Base-by-base conservation (phyloP, 192 early-diverging fungal genomes). In the Thoreauomyces humboldtii region DNA sequence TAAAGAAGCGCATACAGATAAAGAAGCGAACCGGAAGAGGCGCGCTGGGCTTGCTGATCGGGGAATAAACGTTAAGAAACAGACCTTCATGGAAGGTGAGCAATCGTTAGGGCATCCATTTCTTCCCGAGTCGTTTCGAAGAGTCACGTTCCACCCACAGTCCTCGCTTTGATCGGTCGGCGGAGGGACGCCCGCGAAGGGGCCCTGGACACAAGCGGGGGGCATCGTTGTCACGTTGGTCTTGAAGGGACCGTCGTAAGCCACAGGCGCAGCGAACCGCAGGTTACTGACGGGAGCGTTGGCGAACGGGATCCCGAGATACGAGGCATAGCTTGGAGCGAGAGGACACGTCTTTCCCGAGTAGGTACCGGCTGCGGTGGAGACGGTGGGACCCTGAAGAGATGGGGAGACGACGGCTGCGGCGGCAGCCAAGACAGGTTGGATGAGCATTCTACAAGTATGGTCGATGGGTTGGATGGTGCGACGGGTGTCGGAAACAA, bases 11-110 rank as follows among this genome's bases (percentile, higher is more conserved):
- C n/a, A n/a, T n/a, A n/a, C n/a, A 78, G 31, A 88, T 74, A 50
- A 72, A 88, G 5, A 87, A 75, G 63, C 86, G 70, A 2, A 89
- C 88, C 31, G 88, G 87, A 15, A 82, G 60, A 22, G 70, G 63
- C 6, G 29, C 15, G 54, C 33, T 68, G 25, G 52, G 46, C 2
- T n/a, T n/a, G n/a, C 35, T 33, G 24, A 61, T 68, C 4, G 77
- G 79, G 14, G 76, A 69, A 60, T 73, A 81, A 9, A 86, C 61
- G 38, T 86, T 86, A 29, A 86, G 52, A 12, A 77, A 71, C 11
- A 86, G 45, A 56, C n/a, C n/a, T n/a, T n/a, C n/a, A n/a, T n/a
- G n/a, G n/a, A n/a, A n/a, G n/a, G n/a, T n/a, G n/a, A n/a, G n/a
- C n/a, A n/a, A n/a, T n/a, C n/a, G n/a, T n/a, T n/a, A n/a, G n/a